These are phyloP conservation scores for Monosiga brevicollis DNA, from an alignment of 78 protist genomes.

Conservation along the genomic window DNA sequence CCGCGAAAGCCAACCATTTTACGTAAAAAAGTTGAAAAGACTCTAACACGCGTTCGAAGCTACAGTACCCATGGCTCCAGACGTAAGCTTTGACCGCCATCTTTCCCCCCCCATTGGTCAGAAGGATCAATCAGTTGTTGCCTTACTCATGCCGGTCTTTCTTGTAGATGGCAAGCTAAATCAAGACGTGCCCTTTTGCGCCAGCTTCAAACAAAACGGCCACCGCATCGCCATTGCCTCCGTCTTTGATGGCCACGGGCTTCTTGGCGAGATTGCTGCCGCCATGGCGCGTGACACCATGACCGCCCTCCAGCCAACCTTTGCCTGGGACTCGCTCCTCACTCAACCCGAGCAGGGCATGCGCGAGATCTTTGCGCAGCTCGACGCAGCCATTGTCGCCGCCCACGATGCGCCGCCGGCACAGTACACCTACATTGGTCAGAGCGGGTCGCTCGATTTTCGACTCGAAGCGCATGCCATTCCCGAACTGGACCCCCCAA, in stretches of 20 bases:
- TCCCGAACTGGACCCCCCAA: not conserved
- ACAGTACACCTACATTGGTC: not conserved
- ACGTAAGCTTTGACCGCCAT: no score
- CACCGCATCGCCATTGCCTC: not conserved
- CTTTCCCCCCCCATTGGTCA: no score
- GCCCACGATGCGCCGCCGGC: not conserved
- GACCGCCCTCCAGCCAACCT: not conserved
- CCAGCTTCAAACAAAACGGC: not conserved
- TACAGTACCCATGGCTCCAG: no score
- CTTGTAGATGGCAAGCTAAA: not conserved
- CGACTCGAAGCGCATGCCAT: not conserved
- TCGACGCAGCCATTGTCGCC: not conserved
- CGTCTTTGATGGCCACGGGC: not conserved
- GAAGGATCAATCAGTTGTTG: no score
- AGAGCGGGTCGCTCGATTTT: not conserved
- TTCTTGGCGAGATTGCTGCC: not conserved
- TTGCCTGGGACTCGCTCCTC: no score
- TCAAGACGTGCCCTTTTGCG: not conserved
- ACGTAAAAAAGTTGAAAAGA: no score
- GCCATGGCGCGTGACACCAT: not conserved
- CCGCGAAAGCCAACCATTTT: no score
- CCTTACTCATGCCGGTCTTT: no score
- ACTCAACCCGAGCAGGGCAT: not conserved
- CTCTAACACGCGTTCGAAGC: no score
- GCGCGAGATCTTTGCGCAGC: not conserved